phyloP scores from a whole-genome alignment of 805 yeast genomes.

The Jamesozyma gamospora region DNA sequence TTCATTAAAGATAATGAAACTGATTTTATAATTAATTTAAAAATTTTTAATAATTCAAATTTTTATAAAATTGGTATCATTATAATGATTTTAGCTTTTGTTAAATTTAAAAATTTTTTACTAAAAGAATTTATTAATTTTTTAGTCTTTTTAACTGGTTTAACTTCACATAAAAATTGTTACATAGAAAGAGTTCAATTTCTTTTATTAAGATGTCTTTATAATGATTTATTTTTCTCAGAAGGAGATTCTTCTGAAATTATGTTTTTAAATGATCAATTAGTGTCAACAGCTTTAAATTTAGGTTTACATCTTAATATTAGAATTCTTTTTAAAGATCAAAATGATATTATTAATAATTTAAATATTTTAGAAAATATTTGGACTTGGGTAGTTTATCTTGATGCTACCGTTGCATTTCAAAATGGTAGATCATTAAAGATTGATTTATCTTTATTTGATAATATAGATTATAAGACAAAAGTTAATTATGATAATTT shows the following conservation, averaged over 20 bases:
- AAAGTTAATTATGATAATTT: not conserved
- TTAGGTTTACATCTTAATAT: conserved; percentile 21
- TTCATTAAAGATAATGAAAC: conserved; percentile 9
- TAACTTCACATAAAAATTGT: conserved; percentile 18
- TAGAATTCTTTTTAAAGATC: conserved; percentile 7
- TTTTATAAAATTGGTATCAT: conserved; percentile 24
- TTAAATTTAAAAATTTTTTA: conserved; percentile 6
- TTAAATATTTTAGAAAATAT: conserved; percentile 14
- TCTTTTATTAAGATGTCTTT: conserved; percentile 14
- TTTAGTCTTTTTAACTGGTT: conserved; percentile 19
- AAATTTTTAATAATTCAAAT: conserved; percentile 13
- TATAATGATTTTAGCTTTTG: conserved; percentile 14
- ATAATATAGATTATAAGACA: conserved; percentile 4
- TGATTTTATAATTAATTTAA: conserved; percentile 4
- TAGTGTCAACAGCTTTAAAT: conserved; percentile 12
- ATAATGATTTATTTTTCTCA: conserved; percentile 1
- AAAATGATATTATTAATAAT: conserved; percentile 15
- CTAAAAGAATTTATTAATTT: conserved; percentile 18
- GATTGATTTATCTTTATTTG: conserved; percentile 4
- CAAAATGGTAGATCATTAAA: conserved; percentile 19
- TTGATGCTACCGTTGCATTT: conserved; percentile 19
- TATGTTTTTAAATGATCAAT: conserved; percentile 7
- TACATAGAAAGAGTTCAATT: conserved; percentile 28
- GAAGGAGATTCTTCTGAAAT: conserved; percentile 22
- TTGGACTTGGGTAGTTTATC: conserved; percentile 21